Base-by-base conservation (phyloP, 2,329 filamentous ascomycete genomes). In the Trichoderma arundinaceum region DNA sequence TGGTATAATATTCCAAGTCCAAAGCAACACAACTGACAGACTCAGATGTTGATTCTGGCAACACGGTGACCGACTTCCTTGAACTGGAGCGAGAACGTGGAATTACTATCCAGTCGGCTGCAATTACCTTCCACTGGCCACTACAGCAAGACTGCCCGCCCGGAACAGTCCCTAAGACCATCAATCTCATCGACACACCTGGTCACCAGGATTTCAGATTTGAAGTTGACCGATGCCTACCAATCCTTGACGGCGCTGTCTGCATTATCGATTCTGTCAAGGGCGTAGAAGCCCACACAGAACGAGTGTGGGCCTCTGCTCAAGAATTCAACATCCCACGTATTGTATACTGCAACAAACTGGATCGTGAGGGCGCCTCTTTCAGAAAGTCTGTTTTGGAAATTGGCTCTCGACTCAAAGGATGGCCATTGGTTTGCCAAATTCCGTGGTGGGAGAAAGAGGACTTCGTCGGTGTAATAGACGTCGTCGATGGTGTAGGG, bases 151-250 rank as follows among this genome's bases (percentile, higher is more conserved):
- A 80, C 64, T 77, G 77, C 32, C 74, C 72, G n/a, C 78, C 75
- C 0, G 78, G 77, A 68, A 74, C 73, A 65, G 72, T 74, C 57
- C 80, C 80, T 77, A 86, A 94, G 75, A 91, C 88, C 5, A 89
- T 97, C 76, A 97, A 97, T 74, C 81, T 97, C 1, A 98, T 99
- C 67, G 95, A 99, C 76, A 98, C 95, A 0, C 95, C 95, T 2
- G 95, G 95, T 1, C 95, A 99, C 74, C 94, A 96, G 22, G 95
- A 99, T 76, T 99, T 99, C 72, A 93, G 94, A 0, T 98, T 98
- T 73, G 95, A 99, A 76, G 95, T 98, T 2, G 86, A 97, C 70
- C 88, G 95, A 12, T 98, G 94, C 38, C 82, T 98, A 7, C 89
- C 92, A 19, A 90, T 97, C 39, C 84, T 97, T 0, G 93, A 97